Evolutionary conservation across 768 basidiomycete genomes (phyloP).

Genomic region (Phaffia australis): DNA sequence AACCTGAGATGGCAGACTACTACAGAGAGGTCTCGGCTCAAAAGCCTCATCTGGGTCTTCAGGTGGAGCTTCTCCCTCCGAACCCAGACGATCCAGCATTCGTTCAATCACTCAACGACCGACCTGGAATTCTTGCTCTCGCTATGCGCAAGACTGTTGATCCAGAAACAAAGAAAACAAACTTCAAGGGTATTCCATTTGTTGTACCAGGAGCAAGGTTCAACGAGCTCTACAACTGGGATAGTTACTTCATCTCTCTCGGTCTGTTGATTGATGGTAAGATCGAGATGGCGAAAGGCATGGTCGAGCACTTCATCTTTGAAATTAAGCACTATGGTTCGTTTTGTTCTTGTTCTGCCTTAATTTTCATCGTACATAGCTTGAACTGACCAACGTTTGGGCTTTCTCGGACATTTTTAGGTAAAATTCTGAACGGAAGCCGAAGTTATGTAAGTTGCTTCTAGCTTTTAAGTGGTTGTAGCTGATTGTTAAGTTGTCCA

Average conservation of each 20-base stretch:
- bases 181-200: conserved; percentile 84
- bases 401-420: conserved; percentile 14
- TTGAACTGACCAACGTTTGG: background rate
- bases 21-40: conserved; percentile 80
- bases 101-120: conserved; percentile 85
- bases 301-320: conserved; percentile 98
- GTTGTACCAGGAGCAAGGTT: conserved; percentile 68
- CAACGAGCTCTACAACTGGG: conserved; percentile 39
- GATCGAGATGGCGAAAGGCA: conserved; percentile 86
- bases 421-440: conserved; percentile 76
- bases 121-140: conserved; percentile 85
- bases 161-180: conserved; percentile 59
- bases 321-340: conserved; percentile 83
- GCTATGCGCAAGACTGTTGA: conserved; percentile 90
- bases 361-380: background rate
- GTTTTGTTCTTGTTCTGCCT: background rate
- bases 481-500: background rate
- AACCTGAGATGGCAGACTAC: conserved; percentile 87
- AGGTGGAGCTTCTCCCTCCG: conserved; percentile 78
- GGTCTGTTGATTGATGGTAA: conserved; percentile 92
- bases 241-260: conserved; percentile 72
- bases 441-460: conserved; percentile 50
- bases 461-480: background rate
- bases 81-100: conserved; percentile 77
- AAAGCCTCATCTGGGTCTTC: conserved; percentile 86